Evolutionary conservation across 2,329 filamentous ascomycete genomes (phyloP).

Genomic region (Penicillium sp.): DNA sequence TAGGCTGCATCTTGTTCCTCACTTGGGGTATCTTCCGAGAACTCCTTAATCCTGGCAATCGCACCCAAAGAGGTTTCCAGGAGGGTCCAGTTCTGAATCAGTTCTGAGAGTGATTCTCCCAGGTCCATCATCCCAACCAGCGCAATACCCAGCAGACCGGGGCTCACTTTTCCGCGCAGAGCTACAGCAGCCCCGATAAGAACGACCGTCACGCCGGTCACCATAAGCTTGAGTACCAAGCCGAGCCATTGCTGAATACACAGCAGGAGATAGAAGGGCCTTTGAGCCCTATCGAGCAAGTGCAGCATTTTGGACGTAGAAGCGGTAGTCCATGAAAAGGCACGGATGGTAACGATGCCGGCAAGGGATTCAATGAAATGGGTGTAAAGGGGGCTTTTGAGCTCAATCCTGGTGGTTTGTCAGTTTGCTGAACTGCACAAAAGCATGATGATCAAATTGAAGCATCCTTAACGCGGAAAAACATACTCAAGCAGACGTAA

Average conservation of each 20-base stretch:
- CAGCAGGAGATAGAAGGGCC: too few relatives aligned
- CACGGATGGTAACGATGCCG: conserved; percentile 18
- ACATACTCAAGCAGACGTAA: conserved; percentile 17
- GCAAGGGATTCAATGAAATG: conserved; percentile 21
- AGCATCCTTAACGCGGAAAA: neutral
- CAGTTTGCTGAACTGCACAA: neutral
- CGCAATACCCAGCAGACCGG: conserved; percentile 49
- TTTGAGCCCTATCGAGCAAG: too few relatives aligned
- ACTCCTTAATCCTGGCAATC: conserved; percentile 54
- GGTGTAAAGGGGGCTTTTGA: conserved; percentile 22
- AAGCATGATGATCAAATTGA: neutral
- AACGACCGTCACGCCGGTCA: conserved; percentile 39
- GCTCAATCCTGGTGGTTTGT: conserved; percentile 14
- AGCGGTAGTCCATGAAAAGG: neutral
- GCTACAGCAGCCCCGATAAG: conserved; percentile 47
- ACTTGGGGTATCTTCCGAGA: conserved; percentile 40
- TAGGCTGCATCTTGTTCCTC: conserved; percentile 12
- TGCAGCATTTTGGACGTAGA: too few relatives aligned
- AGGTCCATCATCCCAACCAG: conserved; percentile 50
- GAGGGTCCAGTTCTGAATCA: conserved; percentile 53
- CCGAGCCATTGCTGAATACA: too few relatives aligned
- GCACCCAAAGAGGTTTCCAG: conserved; percentile 59
- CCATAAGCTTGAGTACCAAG: too few relatives aligned
- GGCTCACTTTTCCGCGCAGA: conserved; percentile 34
- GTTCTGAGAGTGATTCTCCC: conserved; percentile 23